Evolutionary conservation across 2,329 filamentous ascomycete genomes (phyloP).

Genomic region (Colletotrichum graminicola): DNA sequence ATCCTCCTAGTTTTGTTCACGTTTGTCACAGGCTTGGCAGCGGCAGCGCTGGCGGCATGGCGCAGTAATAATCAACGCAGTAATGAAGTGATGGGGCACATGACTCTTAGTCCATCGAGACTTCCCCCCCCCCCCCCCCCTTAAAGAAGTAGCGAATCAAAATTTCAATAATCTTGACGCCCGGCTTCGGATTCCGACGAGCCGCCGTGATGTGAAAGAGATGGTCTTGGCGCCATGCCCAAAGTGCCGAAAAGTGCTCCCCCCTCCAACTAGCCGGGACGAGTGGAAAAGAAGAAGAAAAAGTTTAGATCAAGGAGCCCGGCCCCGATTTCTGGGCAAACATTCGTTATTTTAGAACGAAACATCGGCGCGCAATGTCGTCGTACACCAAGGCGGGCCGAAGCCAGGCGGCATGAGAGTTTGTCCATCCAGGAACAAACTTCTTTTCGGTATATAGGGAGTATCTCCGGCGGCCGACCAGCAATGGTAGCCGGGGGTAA

Average conservation of each 20-base stretch:
- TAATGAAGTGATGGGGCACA: slow-evolving; percentile 15
- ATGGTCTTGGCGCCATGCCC: not conserved
- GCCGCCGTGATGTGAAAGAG: not conserved
- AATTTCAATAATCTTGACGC: not conserved
- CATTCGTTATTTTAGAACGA: not conserved
- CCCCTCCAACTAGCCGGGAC: not conserved
- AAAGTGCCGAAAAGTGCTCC: not conserved
- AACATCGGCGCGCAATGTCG: too few relatives aligned
- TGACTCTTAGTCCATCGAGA: not conserved
- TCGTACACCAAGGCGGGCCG: not conserved
- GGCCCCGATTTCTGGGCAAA: not conserved
- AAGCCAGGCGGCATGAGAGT: not conserved
- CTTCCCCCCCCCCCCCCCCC: too few relatives aligned
- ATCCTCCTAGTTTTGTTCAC: not conserved
- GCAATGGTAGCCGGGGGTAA: too few relatives aligned
- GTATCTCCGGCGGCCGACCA: not conserved
- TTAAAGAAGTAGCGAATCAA: not conserved
- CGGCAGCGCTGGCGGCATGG: not conserved
- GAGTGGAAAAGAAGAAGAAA: too few relatives aligned
- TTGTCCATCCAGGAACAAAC: slow-evolving; percentile 26
- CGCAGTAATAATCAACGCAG: slow-evolving; percentile 10
- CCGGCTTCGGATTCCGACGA: not conserved
- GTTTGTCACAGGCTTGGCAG: not conserved
- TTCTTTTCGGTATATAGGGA: not conserved
- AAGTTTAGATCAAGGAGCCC: not conserved